Evolutionary conservation across 768 basidiomycete genomes (phyloP), one percentile per base, ranked within the genome.

Genomic region (Kwoniella dendrophila): DNA sequence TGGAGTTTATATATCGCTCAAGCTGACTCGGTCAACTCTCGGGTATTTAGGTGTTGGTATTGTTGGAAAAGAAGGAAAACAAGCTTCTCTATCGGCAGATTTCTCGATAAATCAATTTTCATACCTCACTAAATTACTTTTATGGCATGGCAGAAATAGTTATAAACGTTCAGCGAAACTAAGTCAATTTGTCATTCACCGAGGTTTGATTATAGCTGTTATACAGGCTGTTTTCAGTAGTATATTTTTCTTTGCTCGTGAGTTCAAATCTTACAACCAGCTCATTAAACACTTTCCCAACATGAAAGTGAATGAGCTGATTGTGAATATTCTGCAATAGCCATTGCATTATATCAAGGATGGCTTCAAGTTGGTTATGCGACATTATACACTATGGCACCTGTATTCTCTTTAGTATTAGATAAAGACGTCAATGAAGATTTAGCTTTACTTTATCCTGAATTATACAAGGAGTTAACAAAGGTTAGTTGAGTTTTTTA

Each of bases 111-210:
- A 88, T 3, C 96, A 99, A 77, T 99, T 99, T 84, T 91, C 90
- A 74, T 85, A 86, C 78, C 86, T 99, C 50, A 96, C 94, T 11
- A 98, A 98, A 78, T 86, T 99, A 2, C 87, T 99, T 20, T 84
- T 98, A 40, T 99, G 96, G 96, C 96, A 98, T 66, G 96, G 96
- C 5, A 89, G 96, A 47, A 98, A 98, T 80, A 96, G 92, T 8
- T 99, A 99, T 80, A 91, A 96, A 51, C 92, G 96, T 67, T 93
- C 91, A 0, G 94, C 96, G 33, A 99, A 98, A 78, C 84, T 99
- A 27, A 92, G 95, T 0, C 96, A 98, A 79, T 99, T 99, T 71
- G 94, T 99, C 67, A 98, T 98, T 67, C 96, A 98, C 74, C 88
- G 94, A 63, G 94, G 94, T 16, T 82, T 99, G 47, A 96, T 97